Conservation (phyloP, 345 rosid species). For the Eucalyptus fibrosa region DNA sequence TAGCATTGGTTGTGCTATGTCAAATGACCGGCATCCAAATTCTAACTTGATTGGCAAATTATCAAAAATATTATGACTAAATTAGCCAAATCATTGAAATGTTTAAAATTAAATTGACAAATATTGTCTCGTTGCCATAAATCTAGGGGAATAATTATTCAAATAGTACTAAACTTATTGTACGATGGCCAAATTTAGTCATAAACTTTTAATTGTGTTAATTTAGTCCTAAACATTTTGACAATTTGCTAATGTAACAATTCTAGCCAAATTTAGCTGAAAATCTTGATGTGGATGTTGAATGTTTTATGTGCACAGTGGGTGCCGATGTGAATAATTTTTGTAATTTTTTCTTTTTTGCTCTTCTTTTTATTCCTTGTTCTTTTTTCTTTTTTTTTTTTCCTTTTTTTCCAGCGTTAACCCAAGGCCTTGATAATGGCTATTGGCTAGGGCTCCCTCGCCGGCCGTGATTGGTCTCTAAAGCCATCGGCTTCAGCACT, state of each 20-base stretch:
- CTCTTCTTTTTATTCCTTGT: background rate
- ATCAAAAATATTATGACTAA: background rate
- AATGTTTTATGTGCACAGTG: fast-evolving
- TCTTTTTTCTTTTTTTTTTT: background rate
- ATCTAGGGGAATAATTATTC: background rate
- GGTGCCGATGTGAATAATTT: fast-evolving
- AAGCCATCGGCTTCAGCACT: conserved; percentile 13
- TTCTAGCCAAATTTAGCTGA: background rate
- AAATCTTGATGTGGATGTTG: background rate
- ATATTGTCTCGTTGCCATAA: background rate
- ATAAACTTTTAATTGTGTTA: fast-evolving
- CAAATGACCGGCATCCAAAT: too few species aligned
- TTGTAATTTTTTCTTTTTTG: background rate
- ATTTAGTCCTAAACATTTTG: background rate
- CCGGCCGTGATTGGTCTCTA: background rate
- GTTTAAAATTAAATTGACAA: background rate
- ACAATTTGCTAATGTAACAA: background rate
- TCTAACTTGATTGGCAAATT: background rate
- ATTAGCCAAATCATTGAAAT: too few species aligned
- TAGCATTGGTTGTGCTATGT: background rate
- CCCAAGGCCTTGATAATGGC: conserved; percentile 31
- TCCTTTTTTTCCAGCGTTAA: background rate
- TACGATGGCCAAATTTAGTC: fast-evolving
- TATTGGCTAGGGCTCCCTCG: conserved; percentile 41
- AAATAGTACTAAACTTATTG: background rate